Evolutionary conservation across 345 rosid genomes (phyloP), one percentile per base, ranked within the genome.

Genomic region (Citrus cavaleriei): DNA sequence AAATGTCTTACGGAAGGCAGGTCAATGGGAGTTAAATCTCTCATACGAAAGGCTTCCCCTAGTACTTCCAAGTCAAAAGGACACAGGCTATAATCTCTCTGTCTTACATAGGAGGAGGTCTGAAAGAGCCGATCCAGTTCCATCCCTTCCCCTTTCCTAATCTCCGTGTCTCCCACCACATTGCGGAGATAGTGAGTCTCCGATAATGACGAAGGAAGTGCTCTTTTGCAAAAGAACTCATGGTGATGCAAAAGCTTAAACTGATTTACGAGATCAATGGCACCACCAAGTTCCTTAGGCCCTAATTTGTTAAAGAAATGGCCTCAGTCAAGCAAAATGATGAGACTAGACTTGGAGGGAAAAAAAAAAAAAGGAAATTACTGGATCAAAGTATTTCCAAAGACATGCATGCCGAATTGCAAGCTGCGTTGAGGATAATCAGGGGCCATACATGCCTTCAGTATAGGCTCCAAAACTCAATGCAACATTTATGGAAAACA

Each of bases 91-190:
- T 79, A 73, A 79, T 78, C 83, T 16, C 83, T 73, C 61, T 85
- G 90, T 76, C 87, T 83, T 68, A 81, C 74, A 70, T 83, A 71
- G 46, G 86, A 79, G 37, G 81, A 24, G 75, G 70, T 86, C 77
- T 85, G 88, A 78, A 86, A 63, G 80, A 91, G 92, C 84, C 88
- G 96, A 84, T 88, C 91, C 81, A 94, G 76, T 83, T 90, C 93
- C 98, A 94, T 93, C 71, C 95, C 97, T 59, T 90, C 96, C 77
- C 97, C 97, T 89, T 89, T 91, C 76, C 93, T 89, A 68, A 94
- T 89, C 86, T 91, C 89, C n/a, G 90, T 83, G 75, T 89, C 92
- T 69, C 96, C 96, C 81, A 89, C 96, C 77, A 91, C 93, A 71
- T 88, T 84, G 78, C 77, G 92, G 79, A 93, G 92, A 78, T 94